A percentile compares a stretch with the other conserved stretches of the same genome.
Evolutionary conservation across 164 flowering plant species (phyloP).

Genomic region (Berberis thunbergii): DNA sequence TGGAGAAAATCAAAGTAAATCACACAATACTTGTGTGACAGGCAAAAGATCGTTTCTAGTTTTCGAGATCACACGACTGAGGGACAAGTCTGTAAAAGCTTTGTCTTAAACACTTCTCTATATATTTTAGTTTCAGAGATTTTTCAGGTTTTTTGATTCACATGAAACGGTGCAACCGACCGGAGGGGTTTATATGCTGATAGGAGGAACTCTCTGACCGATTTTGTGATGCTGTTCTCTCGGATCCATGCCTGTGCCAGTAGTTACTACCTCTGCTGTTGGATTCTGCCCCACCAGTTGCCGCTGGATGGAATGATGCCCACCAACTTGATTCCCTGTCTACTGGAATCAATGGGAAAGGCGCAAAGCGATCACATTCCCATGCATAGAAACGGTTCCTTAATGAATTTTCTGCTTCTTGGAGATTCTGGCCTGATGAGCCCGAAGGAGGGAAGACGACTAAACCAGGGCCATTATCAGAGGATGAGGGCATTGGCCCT

Average conservation of each 20-base stretch:
- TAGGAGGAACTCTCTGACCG: conserved; percentile 33
- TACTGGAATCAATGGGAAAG: conserved; percentile 39
- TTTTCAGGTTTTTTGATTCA: conserved; percentile 20
- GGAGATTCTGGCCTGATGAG: conserved; percentile 48
- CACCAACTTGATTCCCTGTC: conserved; percentile 59
- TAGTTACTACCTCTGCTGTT: conserved; percentile 36
- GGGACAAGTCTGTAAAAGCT: conserved; percentile 12
- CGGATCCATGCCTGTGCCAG: conserved; percentile 71
- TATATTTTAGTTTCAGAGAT: conserved; percentile 9
- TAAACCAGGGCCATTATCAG: conserved; percentile 48
- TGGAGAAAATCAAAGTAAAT: conserved; percentile 14
- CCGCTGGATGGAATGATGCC: conserved; percentile 53
- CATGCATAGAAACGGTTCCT: conserved; percentile 46
- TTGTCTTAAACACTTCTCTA: conserved; percentile 2
- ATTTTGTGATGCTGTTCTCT: conserved; percentile 58
- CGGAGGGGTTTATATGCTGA: conserved; percentile 13
- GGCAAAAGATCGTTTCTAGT: conserved; percentile 19
- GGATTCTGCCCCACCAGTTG: conserved; percentile 38
- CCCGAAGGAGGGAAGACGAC: conserved; percentile 40
- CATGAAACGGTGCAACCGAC: conserved; percentile 18
- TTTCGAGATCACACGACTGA: conserved; percentile 24
- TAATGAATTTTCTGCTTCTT: conserved; percentile 46
- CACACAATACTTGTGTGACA: conserved; percentile 21
- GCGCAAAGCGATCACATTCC: conserved; percentile 70
- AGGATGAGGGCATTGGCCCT: conserved; percentile 28